Base-by-base conservation (phyloP, 352 stramenopile species). In the Pythium brassicae region DNA sequence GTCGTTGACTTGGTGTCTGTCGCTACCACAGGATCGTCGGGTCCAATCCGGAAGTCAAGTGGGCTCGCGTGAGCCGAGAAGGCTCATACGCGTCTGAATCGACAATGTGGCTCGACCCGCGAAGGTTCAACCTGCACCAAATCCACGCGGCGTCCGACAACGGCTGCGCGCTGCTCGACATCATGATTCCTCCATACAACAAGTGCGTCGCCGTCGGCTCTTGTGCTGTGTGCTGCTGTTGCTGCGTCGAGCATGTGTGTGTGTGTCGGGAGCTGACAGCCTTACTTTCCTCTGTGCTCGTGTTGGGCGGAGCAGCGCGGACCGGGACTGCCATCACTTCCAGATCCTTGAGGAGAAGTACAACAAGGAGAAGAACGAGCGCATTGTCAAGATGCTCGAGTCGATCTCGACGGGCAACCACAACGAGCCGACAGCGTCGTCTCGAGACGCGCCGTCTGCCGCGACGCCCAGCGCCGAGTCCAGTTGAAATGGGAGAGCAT, bases 161-260 rank as follows among this genome's bases (percentile, higher is more conserved):
- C 47, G 83, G 83, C 8, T 93, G 83, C 53, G 83, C 83, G 12
- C 61, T 93, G 49, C 65, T 93, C 35, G 83, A 93, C 43, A 83
- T 93, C 51, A 93, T 90, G 81, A 78, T 93, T 32, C 83, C 83
- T n/a, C 83, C 83, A 12, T 93, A 93, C 69, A 78, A 93, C 66
- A 91, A 91, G 79, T 89, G 71, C 56, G 72, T 72, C 20, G 26
- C 7, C 19, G 32, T 37, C 5, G 32, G 32, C 35, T 37, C n/a
- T 17, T 42, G 27, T 53, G 11, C 20, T 40, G n/a, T 35, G 12
- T 46, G 9, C n/a, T n/a, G n/a, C n/a, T n/a, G n/a, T n/a, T n/a
- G n/a, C n/a, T n/a, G n/a, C n/a, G n/a, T n/a, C n/a, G n/a, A n/a
- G n/a, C n/a, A n/a, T 53, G 3, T 23, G 2, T 10, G 44, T 42